phyloP scores from a whole-genome alignment of 768 basidiomycete genomes.

The Serpula lacrymans region DNA sequence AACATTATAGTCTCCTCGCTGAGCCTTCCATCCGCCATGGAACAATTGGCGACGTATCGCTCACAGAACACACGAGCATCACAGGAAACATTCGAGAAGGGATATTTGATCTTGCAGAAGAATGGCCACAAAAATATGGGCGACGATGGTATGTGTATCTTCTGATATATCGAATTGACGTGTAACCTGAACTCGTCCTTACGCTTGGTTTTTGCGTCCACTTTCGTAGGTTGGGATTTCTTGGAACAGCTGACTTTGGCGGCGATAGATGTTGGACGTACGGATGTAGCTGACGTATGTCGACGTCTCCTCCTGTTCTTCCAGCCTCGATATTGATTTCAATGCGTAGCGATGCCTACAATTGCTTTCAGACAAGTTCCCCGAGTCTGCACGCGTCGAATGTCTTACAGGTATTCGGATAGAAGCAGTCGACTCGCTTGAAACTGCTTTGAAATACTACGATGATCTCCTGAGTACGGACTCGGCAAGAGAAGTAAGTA shows the following conservation, averaged over 20 bases:
- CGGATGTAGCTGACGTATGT: constrained; percentile 74
- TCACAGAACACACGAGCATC: constrained; percentile 49
- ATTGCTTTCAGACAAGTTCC: constrained; percentile 63
- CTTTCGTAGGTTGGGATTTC: constrained; percentile 69
- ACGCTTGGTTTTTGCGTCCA: not conserved
- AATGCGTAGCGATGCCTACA: constrained; percentile 38
- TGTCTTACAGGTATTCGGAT: constrained; percentile 75
- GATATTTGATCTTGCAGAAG: constrained; percentile 46
- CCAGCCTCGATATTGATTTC: constrained; percentile 5
- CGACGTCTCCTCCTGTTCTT: not conserved
- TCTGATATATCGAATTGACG: not conserved
- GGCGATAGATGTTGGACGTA: constrained; percentile 68
- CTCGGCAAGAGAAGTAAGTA: constrained; percentile 66
- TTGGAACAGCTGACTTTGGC: constrained; percentile 80
- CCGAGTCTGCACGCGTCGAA: constrained; percentile 75
- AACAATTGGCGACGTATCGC: constrained; percentile 53
- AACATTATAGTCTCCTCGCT: constrained; percentile 24
- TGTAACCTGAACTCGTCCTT: not conserved
- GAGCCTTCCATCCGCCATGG: constrained; percentile 47
- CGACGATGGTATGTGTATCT: constrained; percentile 49
- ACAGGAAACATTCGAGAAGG: constrained; percentile 57
- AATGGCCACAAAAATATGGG: constrained; percentile 42
- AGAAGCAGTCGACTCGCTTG: constrained; percentile 61
- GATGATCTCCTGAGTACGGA: constrained; percentile 57
- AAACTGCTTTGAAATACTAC: constrained; percentile 61